Base-by-base conservation (phyloP, 129 eudicot species). In the Lactuca sativa region DNA sequence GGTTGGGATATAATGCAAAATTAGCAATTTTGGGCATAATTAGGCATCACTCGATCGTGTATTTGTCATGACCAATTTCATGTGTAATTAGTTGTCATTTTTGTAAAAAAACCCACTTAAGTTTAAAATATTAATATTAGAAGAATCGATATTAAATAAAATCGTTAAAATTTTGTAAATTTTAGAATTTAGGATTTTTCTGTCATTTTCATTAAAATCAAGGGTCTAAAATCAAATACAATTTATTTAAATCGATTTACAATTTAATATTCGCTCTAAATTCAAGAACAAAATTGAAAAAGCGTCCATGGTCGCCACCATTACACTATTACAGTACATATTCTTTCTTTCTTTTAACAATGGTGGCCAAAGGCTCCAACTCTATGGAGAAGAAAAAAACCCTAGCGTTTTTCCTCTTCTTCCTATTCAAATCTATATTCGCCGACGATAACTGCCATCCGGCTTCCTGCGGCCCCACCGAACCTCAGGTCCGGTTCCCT, bases 401-500 rank as follows among this genome's bases (percentile, higher is more conserved):
- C 64, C 33, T 68, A 62, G 6, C 43, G 10, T 31, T 73, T 71
- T 37, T 76, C 71, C 15, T 73, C 34, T 55, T 62, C 69, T 33
- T 69, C 41, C 34, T 44, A 31, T 15, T 75, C 25, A 31, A 72
- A 25, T 58, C 67, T 37, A 40, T 74, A 66, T 71, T 76, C 56
- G 67, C 57, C 63, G 49, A 38, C 6, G 74, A 70, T 6, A 18
- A 31, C 11, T 86, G 92, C 64, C 14, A 10, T 2, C 90, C 93
- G 7, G 37, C 76, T 14, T 56, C 74, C 59, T 86, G 90, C 70
- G 16, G 47, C 32, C 21, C 36, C 15, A 16, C 51, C 59, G 86
- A 82, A 13, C 96, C 96, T 17, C n/a, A 21, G 12, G 53, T 91
- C 87, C 88, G 82, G 13, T 88, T 83, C 69, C 97, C 97, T 13